Evolutionary conservation across 225 moss, liverwort and hornwort species (phyloP), one percentile per base, ranked within the genome.

Genomic region (Physcomitrium patens): DNA sequence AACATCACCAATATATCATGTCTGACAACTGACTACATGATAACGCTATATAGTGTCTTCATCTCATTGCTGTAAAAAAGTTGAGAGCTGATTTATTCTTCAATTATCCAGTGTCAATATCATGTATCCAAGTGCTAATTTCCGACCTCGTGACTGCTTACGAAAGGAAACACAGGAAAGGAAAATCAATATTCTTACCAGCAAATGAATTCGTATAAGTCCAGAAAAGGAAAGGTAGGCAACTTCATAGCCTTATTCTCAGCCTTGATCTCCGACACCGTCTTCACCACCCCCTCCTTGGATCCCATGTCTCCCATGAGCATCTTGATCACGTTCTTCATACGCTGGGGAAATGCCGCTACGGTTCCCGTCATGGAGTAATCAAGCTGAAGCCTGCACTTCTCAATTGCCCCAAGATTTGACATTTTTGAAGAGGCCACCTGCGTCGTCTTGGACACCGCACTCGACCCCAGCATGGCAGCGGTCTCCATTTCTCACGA

Each of bases 201-300:
- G 67, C 77, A 77, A 61, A 77, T 81, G 67, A 77, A 81, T 15
- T 49, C 55, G 48, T 81, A 68, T 57, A 81, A 68, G 15, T 67
- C 71, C 61, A 67, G 53, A 47, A 68, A 19, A 16, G 61, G 14
- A 62, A 62, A 72, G 37, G 26, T 0, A 18, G 27, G 9, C 45
- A 8, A 11, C 47, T 60, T 71, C 71, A 24, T 11, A 71, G 24
- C 9, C 41, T 0, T 22, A 16, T 13, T 26, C 71, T 67, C 24
- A 3, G 23, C 37, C 22, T 61, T 60, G 47, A 54, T 76, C 54
- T 27, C 26, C 19, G 24, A 24, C 24, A 24, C 24, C 24, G 24
- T 24, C 24, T 69, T 68, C 9, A 15, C 60, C 23, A 76, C 68
- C 63, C 52, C 70, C 61, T 56, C 78, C 5, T 78, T 53, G 64